Base-by-base conservation (phyloP, 1,139 yeast genomes). In the Insectozyma bohioensis region DNA sequence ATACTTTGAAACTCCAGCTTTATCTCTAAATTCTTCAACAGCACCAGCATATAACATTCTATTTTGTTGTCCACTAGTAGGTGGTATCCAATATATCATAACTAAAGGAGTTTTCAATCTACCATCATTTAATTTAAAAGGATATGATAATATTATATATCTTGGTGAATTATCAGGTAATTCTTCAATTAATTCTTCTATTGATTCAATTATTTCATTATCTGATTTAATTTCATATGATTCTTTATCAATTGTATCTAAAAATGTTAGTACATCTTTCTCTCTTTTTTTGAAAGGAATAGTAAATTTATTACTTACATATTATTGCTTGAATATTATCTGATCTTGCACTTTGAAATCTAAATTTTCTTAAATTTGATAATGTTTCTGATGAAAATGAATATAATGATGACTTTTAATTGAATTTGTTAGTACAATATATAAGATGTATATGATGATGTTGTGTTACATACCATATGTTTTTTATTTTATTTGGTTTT, bases 41-140 rank as follows among this genome's bases (percentile, higher is more conserved):
- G 95, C 95, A 2, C 94, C 95, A 1, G 96, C 97, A 49, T 85
- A 88, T 31, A 85, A 61, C 96, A 88, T 88, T 53, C 83, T 76
- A 52, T 75, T 67, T 35, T 81, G 85, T 52, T 81, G 92, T 12
- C 85, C 82, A 12, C 88, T 72, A 0, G 95, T 85, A 16, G 81
- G 82, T 2, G 97, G 97, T 37, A 85, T 74, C 81, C 92, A 88
- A 56, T 87, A 88, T 16, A 88, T 48, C 54, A 90, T 61, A 1
- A 87, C 87, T 43, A 85, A 72, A 2, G 96, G 96, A 9, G 75
- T 69, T 30, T 79, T 73, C 48, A 75, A 71, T 40, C 95, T 68
- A 1, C 95, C 95, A 49, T 88, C 96, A 16, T 62, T 49, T 10
- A 75, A 58, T 26, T 74, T 76, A 47, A 78, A 60, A 5, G 95